Evolutionary conservation across 768 basidiomycete genomes (phyloP).

Genomic region (Tephrocybe rancida): DNA sequence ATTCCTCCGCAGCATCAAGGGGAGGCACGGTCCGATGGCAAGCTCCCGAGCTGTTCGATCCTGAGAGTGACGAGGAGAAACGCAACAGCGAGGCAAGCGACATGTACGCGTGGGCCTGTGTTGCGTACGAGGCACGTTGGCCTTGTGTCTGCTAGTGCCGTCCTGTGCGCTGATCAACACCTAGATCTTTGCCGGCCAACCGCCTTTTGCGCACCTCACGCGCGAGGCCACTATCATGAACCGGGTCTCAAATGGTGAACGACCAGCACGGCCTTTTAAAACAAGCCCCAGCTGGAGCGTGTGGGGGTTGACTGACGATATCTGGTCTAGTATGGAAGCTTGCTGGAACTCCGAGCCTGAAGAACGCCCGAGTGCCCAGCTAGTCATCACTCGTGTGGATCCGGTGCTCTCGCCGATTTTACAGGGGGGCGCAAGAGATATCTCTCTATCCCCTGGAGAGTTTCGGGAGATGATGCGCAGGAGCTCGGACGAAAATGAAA

Average conservation of each 20-base stretch:
- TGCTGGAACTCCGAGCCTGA: not conserved
- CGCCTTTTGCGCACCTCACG: not conserved
- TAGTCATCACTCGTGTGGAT: not conserved
- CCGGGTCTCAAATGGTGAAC: not conserved
- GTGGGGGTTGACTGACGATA: slow-evolving; percentile 1
- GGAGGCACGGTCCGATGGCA: slow-evolving; percentile 6
- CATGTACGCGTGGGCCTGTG: too few species aligned
- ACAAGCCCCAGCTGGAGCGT: not conserved
- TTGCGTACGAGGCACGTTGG: not conserved
- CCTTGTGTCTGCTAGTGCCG: too few species aligned
- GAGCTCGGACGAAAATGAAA: not conserved
- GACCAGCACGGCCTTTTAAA: not conserved
- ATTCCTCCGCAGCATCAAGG: not conserved
- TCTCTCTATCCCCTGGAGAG: not conserved
- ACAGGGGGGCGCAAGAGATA: not conserved
- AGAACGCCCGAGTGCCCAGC: not conserved
- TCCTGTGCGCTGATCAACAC: too few species aligned
- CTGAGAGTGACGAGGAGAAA: not conserved
- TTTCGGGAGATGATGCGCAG: not conserved
- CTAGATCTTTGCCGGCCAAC: slow-evolving; percentile 1
- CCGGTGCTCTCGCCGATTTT: not conserved
- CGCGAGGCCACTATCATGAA: not conserved
- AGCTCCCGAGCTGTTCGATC: slow-evolving; percentile 4
- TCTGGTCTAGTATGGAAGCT: slow-evolving; percentile 3
- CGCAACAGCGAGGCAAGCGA: too few species aligned